Evolutionary conservation across 306 rosid genomes (phyloP).

Genomic region (Castanospermum australe): DNA sequence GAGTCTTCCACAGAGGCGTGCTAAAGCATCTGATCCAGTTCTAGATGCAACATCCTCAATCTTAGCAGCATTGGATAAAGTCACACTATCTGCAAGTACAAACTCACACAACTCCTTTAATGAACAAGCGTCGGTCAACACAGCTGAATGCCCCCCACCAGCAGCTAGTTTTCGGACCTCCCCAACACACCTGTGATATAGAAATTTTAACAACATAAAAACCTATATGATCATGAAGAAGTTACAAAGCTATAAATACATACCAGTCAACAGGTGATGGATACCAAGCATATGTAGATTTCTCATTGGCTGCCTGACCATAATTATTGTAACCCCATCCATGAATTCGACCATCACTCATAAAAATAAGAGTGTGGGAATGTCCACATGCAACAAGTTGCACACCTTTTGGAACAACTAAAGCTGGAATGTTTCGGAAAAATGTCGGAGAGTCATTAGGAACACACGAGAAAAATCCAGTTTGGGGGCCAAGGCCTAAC

Average conservation of each 20-base stretch:
- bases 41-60: conserved; percentile 81
- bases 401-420: conserved; percentile 81
- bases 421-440: conserved; percentile 72
- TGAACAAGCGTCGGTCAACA: conserved; percentile 88
- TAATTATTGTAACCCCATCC: conserved; percentile 99
- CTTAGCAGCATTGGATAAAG: conserved; percentile 57
- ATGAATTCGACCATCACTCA: conserved; percentile 78
- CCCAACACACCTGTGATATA: conserved; percentile 76
- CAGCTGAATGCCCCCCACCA: conserved; percentile 98
- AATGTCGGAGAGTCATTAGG: conserved; percentile 57
- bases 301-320: conserved; percentile 94
- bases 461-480: conserved; percentile 74
- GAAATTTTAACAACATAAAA: conserved; percentile 25
- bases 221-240: neutral
- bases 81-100: conserved; percentile 74
- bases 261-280: conserved; percentile 98
- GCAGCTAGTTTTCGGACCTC: conserved; percentile 93
- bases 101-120: conserved; percentile 92
- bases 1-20: conserved; percentile 85
- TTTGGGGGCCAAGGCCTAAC: conserved; percentile 87
- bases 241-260: conserved; percentile 24
- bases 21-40: conserved; percentile 91
- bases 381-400: conserved; percentile 88
- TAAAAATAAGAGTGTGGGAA: conserved; percentile 77
- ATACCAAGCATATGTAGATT: conserved; percentile 90